Conservation (phyloP, 2,329 filamentous ascomycete genomes). For the Dothideomycetes sp. region DNA sequence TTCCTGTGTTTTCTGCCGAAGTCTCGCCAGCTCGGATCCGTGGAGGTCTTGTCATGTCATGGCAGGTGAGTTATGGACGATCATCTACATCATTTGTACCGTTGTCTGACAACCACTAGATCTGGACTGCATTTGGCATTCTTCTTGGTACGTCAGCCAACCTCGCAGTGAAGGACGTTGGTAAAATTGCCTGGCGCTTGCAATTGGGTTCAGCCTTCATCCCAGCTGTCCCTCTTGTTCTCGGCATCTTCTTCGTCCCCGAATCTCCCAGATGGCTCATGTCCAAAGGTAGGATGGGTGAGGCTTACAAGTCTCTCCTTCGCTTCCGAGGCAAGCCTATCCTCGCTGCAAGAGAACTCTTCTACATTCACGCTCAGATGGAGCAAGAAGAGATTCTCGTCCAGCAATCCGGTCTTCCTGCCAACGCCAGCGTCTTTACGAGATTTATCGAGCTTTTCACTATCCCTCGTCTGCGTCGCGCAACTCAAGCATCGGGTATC, state of each 20-base stretch:
- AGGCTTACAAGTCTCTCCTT: constrained; percentile 32
- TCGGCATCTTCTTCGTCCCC: constrained; percentile 31
- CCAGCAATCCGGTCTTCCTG: constrained; percentile 24
- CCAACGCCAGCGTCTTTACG: constrained; percentile 30
- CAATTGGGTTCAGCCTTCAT: constrained; percentile 40
- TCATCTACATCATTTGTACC: constrained; percentile 18
- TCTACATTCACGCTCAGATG: constrained; percentile 31
- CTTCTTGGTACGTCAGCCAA: constrained; percentile 36
- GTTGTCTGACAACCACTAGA: constrained; percentile 39
- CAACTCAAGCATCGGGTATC: constrained; percentile 65
- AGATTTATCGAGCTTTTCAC: constrained; percentile 53
- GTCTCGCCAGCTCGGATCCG: constrained; percentile 16
- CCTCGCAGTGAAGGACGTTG: constrained; percentile 32
- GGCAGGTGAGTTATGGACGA: constrained; percentile 23
- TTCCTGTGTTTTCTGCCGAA: constrained; percentile 15
- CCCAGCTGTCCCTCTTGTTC: constrained; percentile 36
- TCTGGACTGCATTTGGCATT: constrained; percentile 37
- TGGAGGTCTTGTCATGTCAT: constrained; percentile 23
- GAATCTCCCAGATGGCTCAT: constrained; percentile 28
- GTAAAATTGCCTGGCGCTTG: constrained; percentile 35
- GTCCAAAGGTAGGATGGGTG: constrained; percentile 31
- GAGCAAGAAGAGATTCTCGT: constrained; percentile 22
- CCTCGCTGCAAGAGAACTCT: constrained; percentile 35
- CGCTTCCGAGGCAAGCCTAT: constrained; percentile 31
- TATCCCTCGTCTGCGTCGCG: constrained; percentile 59